These are phyloP conservation scores for Coemansia sp. DNA, from an alignment of 192 early-diverging fungal genomes.

Conservation along the genomic window DNA sequence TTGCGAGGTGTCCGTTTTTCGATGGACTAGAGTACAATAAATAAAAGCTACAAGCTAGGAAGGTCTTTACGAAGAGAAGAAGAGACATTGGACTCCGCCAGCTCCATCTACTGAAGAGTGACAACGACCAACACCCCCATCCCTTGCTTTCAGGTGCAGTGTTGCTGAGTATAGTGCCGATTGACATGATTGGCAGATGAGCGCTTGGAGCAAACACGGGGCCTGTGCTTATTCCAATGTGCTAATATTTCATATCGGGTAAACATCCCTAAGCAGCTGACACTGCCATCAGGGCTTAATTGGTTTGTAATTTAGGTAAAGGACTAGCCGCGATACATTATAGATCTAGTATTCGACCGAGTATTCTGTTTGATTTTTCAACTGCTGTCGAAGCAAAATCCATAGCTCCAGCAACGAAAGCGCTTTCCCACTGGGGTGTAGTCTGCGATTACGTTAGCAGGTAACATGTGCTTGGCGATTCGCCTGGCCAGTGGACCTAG, in stretches of 20 bases:
- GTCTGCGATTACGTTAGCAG: constrained; percentile 13
- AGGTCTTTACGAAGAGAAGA: background rate
- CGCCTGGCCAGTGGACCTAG: too few species aligned
- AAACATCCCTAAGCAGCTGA: background rate
- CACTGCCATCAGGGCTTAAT: too few species aligned
- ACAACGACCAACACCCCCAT: background rate
- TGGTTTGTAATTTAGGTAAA: background rate
- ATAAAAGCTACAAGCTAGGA: background rate
- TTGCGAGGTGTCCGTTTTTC: constrained; percentile 6
- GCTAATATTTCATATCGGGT: background rate
- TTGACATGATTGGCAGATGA: background rate
- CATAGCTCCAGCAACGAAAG: too few species aligned
- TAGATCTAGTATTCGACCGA: too few species aligned
- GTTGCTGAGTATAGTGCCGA: background rate
- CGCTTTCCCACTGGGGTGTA: background rate
- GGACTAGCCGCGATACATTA: too few species aligned
- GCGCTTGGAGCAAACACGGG: background rate
- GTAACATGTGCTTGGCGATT: constrained; percentile 25
- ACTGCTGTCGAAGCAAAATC: too few species aligned
- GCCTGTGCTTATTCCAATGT: background rate
- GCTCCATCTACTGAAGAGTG: background rate
- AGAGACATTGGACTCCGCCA: background rate
- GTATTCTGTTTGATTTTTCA: background rate
- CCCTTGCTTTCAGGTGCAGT: constrained; percentile 8
- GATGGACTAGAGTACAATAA: background rate